Evolutionary conservation across 2,329 filamentous ascomycete genomes (phyloP).

Genomic region (Cladosporium halotolerans): DNA sequence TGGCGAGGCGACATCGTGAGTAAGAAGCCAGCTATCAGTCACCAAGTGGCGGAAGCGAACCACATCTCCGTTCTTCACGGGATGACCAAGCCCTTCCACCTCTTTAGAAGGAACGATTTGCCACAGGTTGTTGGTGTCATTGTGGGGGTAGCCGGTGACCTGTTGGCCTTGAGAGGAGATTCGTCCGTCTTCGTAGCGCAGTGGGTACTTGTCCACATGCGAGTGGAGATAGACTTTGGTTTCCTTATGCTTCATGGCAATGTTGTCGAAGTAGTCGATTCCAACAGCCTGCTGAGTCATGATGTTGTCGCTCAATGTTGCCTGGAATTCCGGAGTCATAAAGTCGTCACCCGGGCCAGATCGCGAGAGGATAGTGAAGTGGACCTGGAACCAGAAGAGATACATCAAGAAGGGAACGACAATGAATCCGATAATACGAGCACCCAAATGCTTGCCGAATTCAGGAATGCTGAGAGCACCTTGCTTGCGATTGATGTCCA

Average conservation of each 20-base stretch:
- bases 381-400: constrained; percentile 99
- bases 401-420: constrained; percentile 95
- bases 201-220: constrained; percentile 79
- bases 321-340: constrained; percentile 97
- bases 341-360: constrained; percentile 97
- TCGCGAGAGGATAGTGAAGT: constrained; percentile 80
- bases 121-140: constrained; percentile 99
- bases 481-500: constrained; percentile 78
- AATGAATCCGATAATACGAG: constrained; percentile 79
- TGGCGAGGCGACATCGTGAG: constrained; percentile 94
- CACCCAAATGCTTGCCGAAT: constrained; percentile 84
- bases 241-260: constrained; percentile 91
- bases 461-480: constrained; percentile 72
- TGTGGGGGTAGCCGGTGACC: constrained; percentile 95
- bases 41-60: constrained; percentile 80
- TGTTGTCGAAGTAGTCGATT: constrained; percentile 83
- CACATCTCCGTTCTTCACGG: constrained; percentile 75
- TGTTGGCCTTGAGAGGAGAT: constrained; percentile 96
- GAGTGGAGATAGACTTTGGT: constrained; percentile 96
- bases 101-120: constrained; percentile 68
- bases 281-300: constrained; percentile 82
- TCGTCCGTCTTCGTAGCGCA: constrained; percentile 94
- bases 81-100: constrained; percentile 52
- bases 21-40: constrained; percentile 80
- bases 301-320: constrained; percentile 88